Conservation (phyloP, 2,329 filamentous ascomycete species). For the Dissoconium aciculare region DNA sequence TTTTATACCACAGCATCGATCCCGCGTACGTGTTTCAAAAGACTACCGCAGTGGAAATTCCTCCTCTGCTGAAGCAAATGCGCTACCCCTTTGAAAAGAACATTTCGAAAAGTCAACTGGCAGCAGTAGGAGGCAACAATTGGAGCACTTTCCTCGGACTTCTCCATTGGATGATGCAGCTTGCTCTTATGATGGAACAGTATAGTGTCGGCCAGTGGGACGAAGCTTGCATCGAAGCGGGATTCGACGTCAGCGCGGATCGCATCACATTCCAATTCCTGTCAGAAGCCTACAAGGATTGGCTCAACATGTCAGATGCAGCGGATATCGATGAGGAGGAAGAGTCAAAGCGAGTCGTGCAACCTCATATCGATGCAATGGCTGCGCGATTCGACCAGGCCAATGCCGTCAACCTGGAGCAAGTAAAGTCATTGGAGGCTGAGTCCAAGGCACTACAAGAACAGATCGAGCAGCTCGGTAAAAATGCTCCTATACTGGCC, state of each 20-base stretch:
- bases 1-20: constrained; percentile 91
- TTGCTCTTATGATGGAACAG: constrained; percentile 82
- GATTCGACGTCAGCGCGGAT: constrained; percentile 75
- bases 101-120: constrained; percentile 91
- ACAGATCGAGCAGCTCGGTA: constrained; percentile 81
- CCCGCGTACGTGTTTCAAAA: constrained; percentile 88
- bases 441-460: constrained; percentile 68
- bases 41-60: constrained; percentile 88
- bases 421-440: constrained; percentile 71
- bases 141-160: constrained; percentile 91
- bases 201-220: constrained; percentile 70
- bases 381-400: constrained; percentile 70
- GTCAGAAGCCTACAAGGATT: constrained; percentile 78
- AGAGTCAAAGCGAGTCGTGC: constrained; percentile 61
- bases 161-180: constrained; percentile 98
- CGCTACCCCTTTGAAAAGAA: constrained; percentile 89
- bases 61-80: constrained; percentile 79
- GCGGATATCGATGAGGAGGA: constrained; percentile 78
- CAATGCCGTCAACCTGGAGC: constrained; percentile 70
- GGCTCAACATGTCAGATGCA: constrained; percentile 66
- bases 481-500: constrained; percentile 67
- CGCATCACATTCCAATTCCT: constrained; percentile 91
- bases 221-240: constrained; percentile 74
- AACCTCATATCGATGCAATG: constrained; percentile 79
- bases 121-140: constrained; percentile 89